Conservation (phyloP, 2,329 filamentous ascomycete genomes). For the Penicillium psychrosexuale region DNA sequence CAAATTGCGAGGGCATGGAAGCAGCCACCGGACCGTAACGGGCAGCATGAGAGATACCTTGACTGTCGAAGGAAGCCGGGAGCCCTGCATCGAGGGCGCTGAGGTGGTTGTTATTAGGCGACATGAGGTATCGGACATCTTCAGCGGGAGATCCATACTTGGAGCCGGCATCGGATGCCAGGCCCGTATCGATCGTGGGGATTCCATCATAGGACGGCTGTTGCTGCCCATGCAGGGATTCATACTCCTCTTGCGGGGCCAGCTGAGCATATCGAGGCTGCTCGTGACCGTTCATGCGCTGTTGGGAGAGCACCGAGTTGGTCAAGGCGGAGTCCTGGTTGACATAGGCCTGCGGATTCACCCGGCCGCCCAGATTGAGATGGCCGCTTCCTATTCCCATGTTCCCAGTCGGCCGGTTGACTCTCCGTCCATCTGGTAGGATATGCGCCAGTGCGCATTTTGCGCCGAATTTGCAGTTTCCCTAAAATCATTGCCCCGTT, state of each 20-base stretch:
- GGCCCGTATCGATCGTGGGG: slow-evolving; percentile 57
- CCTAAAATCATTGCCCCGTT: slow-evolving; percentile 53
- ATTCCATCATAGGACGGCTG: slow-evolving; percentile 49
- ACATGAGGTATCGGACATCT: slow-evolving; percentile 72
- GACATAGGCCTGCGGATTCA: slow-evolving; percentile 61
- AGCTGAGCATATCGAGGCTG: slow-evolving; percentile 41
- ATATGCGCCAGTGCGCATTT: slow-evolving; percentile 98
- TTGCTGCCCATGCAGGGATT: slow-evolving; percentile 44
- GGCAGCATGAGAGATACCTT: slow-evolving; percentile 88
- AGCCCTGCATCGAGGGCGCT: slow-evolving; percentile 91
- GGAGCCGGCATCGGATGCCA: slow-evolving; percentile 57
- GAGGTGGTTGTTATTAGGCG: slow-evolving; percentile 69
- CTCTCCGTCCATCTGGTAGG: slow-evolving; percentile 84
- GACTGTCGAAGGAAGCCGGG: slow-evolving; percentile 92
- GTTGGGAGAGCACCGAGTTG: slow-evolving; percentile 65
- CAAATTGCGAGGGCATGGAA: slow-evolving; percentile 88
- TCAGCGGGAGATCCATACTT: slow-evolving; percentile 83
- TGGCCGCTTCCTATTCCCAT: slow-evolving; percentile 53
- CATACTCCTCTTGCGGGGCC: slow-evolving; percentile 44
- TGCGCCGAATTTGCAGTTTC: slow-evolving; percentile 97
- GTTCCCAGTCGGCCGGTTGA: slow-evolving; percentile 66
- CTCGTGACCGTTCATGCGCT: slow-evolving; percentile 54
- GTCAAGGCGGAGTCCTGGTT: slow-evolving; percentile 70
- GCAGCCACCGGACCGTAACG: slow-evolving; percentile 87
- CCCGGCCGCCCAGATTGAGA: slow-evolving; percentile 64